Evolutionary conservation across 176 grass and related monocot species (phyloP).

Genomic region (Aegilops speltoides): DNA sequence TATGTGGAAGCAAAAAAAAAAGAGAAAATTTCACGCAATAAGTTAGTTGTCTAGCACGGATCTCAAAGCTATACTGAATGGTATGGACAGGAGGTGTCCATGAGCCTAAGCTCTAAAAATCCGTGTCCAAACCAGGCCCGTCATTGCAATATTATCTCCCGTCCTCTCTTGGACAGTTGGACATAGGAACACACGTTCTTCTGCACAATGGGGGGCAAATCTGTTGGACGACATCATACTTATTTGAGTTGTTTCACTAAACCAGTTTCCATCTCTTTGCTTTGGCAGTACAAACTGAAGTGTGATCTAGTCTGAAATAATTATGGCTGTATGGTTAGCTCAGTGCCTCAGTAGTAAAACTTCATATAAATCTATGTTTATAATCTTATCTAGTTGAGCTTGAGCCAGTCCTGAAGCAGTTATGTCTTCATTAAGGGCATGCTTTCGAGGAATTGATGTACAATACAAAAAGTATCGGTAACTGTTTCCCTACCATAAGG

Average conservation of each 20-base stretch:
- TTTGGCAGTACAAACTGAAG: not conserved
- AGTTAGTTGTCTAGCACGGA: no score
- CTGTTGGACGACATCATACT: not conserved
- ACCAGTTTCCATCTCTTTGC: not conserved
- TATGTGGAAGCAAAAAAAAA: no score
- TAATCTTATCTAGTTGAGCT: not conserved
- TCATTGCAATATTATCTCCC: not conserved
- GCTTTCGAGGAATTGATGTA: not conserved
- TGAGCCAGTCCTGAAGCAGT: not conserved
- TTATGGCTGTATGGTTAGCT: not conserved
- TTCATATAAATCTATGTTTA: not conserved
- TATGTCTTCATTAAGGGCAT: not conserved
- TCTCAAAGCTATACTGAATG: no score
- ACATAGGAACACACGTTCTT: not conserved
- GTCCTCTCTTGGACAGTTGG: not conserved
- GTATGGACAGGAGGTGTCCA: no score
- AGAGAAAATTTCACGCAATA: no score
- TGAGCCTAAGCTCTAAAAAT: no score
- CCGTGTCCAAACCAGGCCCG: no score
- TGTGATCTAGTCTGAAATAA: not conserved
- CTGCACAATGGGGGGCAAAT: not conserved
- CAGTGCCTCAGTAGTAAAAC: not conserved
- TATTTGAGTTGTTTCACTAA: not conserved
- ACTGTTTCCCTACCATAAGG: not conserved
- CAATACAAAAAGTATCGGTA: not conserved